phyloP scores from a whole-genome alignment of 148 eudicot genomes.

The Nepenthes gracilis region DNA sequence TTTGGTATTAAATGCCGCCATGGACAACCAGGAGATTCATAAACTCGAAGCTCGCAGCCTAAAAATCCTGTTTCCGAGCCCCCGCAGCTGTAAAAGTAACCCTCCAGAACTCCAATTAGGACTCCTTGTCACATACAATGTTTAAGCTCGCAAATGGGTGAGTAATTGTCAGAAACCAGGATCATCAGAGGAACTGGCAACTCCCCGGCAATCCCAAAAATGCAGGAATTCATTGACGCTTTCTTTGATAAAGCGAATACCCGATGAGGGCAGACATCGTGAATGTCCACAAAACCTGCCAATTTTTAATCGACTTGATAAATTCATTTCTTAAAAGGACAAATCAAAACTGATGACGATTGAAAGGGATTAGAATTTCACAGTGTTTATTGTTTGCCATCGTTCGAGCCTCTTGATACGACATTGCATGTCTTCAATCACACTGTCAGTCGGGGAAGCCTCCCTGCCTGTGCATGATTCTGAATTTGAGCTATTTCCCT shows the following conservation, averaged over 20 bases:
- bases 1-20: too few relatives aligned
- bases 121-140: too few relatives aligned
- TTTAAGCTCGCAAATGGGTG: too few relatives aligned
- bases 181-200: too few relatives aligned
- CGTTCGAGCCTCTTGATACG: constrained; percentile 86
- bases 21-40: too few relatives aligned
- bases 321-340: background rate
- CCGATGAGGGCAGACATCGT: constrained; percentile 92
- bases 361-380: constrained; percentile 9
- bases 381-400: constrained; percentile 90
- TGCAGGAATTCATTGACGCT: constrained; percentile 25
- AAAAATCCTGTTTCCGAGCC: too few relatives aligned
- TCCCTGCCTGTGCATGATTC: constrained; percentile 83
- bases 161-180: too few relatives aligned
- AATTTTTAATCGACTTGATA: constrained; percentile 1
- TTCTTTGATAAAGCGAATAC: constrained; percentile 89
- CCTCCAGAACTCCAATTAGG: too few relatives aligned
- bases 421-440: constrained; percentile 86
- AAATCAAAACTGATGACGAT: background rate
- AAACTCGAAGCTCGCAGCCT: too few relatives aligned
- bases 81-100: too few relatives aligned
- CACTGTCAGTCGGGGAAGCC: constrained; percentile 51
- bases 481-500: constrained; percentile 79
- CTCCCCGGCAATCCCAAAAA: too few relatives aligned
- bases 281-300: constrained; percentile 93